Conservation (phyloP, 352 stramenopile genomes). For the Thalassiosira mediterranea region DNA sequence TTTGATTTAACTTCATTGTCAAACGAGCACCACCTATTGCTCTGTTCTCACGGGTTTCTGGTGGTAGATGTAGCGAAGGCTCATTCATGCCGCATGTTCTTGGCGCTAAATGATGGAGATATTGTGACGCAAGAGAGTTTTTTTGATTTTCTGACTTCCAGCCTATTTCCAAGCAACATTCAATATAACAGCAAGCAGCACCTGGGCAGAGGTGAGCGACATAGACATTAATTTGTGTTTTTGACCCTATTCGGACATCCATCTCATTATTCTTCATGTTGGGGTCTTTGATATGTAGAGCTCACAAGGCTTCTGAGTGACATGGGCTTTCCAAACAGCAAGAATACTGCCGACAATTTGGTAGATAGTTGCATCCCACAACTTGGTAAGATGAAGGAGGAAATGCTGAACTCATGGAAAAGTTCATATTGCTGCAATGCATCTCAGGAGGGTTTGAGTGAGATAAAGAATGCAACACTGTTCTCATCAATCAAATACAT, state of each 20-base stretch:
- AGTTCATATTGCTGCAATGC: too few relatives aligned
- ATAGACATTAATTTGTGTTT: not conserved
- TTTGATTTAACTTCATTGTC: not conserved
- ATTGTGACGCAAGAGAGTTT: slow-evolving; percentile 1
- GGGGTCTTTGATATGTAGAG: too few relatives aligned
- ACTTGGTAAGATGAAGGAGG: not conserved
- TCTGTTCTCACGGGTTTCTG: slow-evolving; percentile 8
- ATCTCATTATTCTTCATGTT: too few relatives aligned
- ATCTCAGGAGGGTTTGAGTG: too few relatives aligned
- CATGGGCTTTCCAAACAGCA: not conserved
- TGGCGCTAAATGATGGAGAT: slow-evolving; percentile 7
- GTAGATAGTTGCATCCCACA: not conserved
- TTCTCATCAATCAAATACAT: slow-evolving; percentile 4
- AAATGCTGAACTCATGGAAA: slow-evolving; percentile 9
- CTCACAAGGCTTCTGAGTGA: too few relatives aligned
- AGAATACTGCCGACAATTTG: not conserved
- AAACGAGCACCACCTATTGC: slow-evolving; percentile 2
- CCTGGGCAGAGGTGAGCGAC: not conserved
- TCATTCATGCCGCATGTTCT: slow-evolving; percentile 4
- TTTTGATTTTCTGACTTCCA: not conserved
- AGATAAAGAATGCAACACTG: slow-evolving; percentile 8
- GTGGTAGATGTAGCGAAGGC: not conserved
- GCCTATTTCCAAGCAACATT: too few relatives aligned
- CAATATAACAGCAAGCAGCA: too few relatives aligned
- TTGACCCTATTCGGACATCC: too few relatives aligned